Percentiles rank a stretch among this genome's conserved stretches.
Conservation (phyloP, 352 stramenopile species). For the Phytophthora ramorum region DNA sequence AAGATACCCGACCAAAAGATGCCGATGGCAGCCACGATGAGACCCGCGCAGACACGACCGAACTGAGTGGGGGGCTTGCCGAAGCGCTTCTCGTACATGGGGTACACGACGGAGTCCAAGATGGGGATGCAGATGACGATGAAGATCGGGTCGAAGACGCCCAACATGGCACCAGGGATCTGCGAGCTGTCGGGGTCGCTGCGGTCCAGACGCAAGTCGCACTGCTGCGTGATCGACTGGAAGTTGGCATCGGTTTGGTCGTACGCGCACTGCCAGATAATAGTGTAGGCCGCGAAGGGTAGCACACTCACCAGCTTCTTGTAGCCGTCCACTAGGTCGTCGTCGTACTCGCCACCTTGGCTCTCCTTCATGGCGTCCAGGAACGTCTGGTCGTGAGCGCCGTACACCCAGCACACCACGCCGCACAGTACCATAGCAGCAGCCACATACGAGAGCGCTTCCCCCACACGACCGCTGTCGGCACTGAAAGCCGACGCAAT, state of each 20-base stretch:
- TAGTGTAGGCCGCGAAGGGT: conserved; percentile 59
- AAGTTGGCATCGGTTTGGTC: conserved; percentile 78
- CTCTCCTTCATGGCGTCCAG: conserved; percentile 52
- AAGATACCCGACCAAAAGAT: conserved; percentile 57
- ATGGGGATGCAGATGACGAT: conserved; percentile 52
- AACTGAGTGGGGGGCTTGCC: conserved; percentile 42
- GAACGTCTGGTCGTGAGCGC: conserved; percentile 56
- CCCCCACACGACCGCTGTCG: conserved; percentile 27
- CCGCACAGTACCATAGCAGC: conserved; percentile 46
- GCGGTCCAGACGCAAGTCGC: conserved; percentile 55
- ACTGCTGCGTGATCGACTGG: conserved; percentile 77
- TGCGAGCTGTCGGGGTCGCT: conserved; percentile 49
- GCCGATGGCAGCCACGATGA: conserved; percentile 37
- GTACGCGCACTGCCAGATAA: conserved; percentile 70
- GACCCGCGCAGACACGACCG: conserved; percentile 38
- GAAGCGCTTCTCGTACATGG: conserved; percentile 37
- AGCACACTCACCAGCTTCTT: conserved; percentile 58
- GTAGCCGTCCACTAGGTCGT: conserved; percentile 52
- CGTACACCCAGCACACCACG: conserved; percentile 53
- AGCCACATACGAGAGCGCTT: conserved; percentile 59
- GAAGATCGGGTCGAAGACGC: conserved; percentile 53
- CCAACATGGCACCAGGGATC: conserved; percentile 61
- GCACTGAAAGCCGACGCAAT: conserved; percentile 59
- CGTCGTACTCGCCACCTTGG: conserved; percentile 50
- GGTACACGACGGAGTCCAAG: conserved; percentile 48